phyloP scores from a whole-genome alignment of 768 basidiomycete genomes.

The Paxillus rubicundulus region DNA sequence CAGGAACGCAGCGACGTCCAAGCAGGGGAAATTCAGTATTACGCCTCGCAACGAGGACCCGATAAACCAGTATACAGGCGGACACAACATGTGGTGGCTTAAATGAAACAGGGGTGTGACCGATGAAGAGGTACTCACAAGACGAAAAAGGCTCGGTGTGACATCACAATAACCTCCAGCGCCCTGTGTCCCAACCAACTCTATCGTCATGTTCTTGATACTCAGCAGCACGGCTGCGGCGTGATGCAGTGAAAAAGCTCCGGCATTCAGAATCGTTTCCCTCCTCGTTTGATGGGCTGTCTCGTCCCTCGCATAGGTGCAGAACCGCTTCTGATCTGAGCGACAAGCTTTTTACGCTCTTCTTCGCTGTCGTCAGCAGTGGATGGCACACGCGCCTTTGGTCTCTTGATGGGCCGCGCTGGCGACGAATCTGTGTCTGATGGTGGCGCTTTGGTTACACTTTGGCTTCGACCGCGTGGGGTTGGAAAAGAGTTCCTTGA shows the following conservation, averaged over 20 bases:
- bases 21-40: not conserved
- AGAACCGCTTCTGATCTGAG: conserved; percentile 40
- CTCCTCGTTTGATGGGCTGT: conserved; percentile 76
- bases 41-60: not conserved
- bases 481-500: conserved; percentile 10
- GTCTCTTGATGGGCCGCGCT: conserved; percentile 48
- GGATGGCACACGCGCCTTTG: conserved; percentile 35
- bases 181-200: conserved; percentile 9
- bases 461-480: conserved; percentile 21
- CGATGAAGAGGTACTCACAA: conserved; percentile 5
- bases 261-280: conserved; percentile 61
- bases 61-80: conserved; percentile 5
- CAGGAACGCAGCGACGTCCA: not conserved
- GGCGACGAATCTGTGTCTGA: conserved; percentile 55
- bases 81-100: not conserved
- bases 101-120: not conserved
- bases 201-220: not conserved
- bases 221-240: not conserved
- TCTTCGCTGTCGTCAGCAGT: conserved; percentile 62
- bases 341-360: conserved; percentile 43
- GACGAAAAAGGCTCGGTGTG: not conserved
- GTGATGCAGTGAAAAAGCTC: not conserved
- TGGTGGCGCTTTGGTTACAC: conserved; percentile 20
- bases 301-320: conserved; percentile 50
- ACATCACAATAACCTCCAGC: not conserved